These are phyloP conservation scores for Hyparrhenia diplandra DNA, from an alignment of 176 grass and related monocot genomes.

Conservation along the genomic window DNA sequence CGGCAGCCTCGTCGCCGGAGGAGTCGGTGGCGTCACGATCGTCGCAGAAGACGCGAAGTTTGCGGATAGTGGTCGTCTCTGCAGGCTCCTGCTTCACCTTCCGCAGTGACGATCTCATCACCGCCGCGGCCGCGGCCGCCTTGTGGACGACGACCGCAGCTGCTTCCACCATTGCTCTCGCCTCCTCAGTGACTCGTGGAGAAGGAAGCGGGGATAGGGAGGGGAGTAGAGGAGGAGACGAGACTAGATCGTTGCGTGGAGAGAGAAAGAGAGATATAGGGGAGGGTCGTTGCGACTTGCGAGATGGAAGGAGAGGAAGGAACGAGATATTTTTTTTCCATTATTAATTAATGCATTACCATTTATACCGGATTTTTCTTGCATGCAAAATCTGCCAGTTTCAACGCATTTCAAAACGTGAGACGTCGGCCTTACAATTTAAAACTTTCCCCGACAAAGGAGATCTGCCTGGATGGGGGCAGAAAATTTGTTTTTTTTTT, in stretches of 20 bases:
- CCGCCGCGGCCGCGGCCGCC: background rate
- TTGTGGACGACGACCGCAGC: background rate
- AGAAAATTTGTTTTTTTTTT: background rate
- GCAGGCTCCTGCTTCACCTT: background rate
- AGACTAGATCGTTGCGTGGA: background rate
- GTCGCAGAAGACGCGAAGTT: conserved; percentile 17
- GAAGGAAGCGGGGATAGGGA: background rate
- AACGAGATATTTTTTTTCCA: background rate
- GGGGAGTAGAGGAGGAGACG: background rate
- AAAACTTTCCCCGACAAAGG: background rate
- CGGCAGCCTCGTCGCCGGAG: conserved; percentile 29
- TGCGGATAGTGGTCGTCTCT: background rate
- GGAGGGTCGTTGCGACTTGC: background rate
- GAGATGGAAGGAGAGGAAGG: background rate
- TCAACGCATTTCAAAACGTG: background rate
- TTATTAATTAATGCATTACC: background rate
- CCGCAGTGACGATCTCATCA: background rate
- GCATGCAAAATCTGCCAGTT: background rate
- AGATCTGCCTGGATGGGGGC: too few relatives aligned
- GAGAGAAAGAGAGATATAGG: background rate
- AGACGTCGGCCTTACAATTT: background rate
- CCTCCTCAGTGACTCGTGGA: background rate
- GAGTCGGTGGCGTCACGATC: conserved; percentile 51
- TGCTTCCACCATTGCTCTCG: background rate
- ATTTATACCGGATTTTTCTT: background rate